Base-by-base conservation (phyloP, 495 filamentous ascomycete genomes). In the Staphylotrichum longicolle region DNA sequence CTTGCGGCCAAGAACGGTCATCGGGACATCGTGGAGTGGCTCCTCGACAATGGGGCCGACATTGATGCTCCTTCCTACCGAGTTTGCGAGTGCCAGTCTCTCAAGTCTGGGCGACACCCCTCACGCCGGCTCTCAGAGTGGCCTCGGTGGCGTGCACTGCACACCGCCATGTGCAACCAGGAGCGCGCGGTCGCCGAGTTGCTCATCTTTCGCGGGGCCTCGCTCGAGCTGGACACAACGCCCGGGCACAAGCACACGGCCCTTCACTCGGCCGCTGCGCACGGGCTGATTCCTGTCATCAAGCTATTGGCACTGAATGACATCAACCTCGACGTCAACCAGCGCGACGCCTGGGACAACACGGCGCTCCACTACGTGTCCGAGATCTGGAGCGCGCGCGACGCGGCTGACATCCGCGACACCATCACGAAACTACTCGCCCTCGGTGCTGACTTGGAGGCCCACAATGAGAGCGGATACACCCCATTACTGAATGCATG, bases 121-220 rank as follows among this genome's bases (percentile, higher is more conserved):
- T 39, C 54, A 30, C 51, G 60, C 44, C 54, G 49, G 10, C 33
- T 54, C 12, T 32, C 46, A 9, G 51, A 55, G 15, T 63, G 56
- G 27, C 72, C 69, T 5, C 55, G 67, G 8, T 77, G 72, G 75
- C 67, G 57, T 10, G 66, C 75, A 14, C 65, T 77, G 20, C 75
- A 77, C 65, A 70, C 62, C 7, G 67, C 73, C 45, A 70, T 77
- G 52, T 77, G 75, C 64, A 58, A 69, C 56, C 62, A 66, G 20
- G 65, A 71, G 44, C 63, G 66, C 34, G 56, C 63, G 2, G 69
- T 72, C 7, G 70, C 68, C 30, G 69, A 67, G 59, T 67, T 74
- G 11, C 62, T 77, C 27, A 62, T 77, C 14, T 64, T 64, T 46
- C 70, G 72, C 33, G 73, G 74, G 27, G 72, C 73, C 33, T 70